phyloP scores from a whole-genome alignment of 352 stramenopile species.

The Phytophthora quininea region DNA sequence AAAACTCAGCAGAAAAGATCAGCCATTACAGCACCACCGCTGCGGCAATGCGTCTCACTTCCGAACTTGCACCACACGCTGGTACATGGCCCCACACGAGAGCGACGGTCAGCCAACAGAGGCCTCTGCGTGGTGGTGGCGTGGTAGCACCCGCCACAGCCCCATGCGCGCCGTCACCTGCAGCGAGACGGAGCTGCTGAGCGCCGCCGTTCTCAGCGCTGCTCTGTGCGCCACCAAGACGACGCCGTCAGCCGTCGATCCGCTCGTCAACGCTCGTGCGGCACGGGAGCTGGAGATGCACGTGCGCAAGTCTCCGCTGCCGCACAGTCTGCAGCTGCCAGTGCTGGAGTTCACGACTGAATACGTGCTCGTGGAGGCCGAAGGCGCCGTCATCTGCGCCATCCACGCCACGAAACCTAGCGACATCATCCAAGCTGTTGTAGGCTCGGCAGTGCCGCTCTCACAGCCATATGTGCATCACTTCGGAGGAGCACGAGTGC shows the following conservation, averaged over 20 bases:
- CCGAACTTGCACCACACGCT: too few relatives aligned
- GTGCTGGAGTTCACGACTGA: constrained; percentile 53
- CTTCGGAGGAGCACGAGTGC: constrained; percentile 72
- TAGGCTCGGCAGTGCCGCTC: constrained; percentile 68
- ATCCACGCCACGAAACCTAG: constrained; percentile 59
- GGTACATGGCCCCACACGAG: constrained; percentile 18
- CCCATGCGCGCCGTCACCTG: constrained; percentile 20
- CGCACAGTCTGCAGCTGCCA: constrained; percentile 60
- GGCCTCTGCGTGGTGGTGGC: constrained; percentile 38
- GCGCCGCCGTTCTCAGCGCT: constrained; percentile 73
- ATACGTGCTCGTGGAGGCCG: constrained; percentile 67
- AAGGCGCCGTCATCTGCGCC: constrained; percentile 66
- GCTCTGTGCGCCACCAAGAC: constrained; percentile 47
- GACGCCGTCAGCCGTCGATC: constrained; percentile 8
- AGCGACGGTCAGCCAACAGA: constrained; percentile 3
- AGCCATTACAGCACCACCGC: too few relatives aligned
- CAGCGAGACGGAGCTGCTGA: constrained; percentile 71
- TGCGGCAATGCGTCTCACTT: too few relatives aligned
- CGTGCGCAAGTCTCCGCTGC: constrained; percentile 65
- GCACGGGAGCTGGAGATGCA: constrained; percentile 54
- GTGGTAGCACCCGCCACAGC: constrained; percentile 9
- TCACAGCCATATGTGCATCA: constrained; percentile 71
- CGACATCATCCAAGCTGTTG: constrained; percentile 71
- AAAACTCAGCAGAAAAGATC: too few relatives aligned
- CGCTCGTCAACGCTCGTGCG: constrained; percentile 22